phyloP scores from a whole-genome alignment of 768 basidiomycete genomes.

The Solioccasus polychromus region DNA sequence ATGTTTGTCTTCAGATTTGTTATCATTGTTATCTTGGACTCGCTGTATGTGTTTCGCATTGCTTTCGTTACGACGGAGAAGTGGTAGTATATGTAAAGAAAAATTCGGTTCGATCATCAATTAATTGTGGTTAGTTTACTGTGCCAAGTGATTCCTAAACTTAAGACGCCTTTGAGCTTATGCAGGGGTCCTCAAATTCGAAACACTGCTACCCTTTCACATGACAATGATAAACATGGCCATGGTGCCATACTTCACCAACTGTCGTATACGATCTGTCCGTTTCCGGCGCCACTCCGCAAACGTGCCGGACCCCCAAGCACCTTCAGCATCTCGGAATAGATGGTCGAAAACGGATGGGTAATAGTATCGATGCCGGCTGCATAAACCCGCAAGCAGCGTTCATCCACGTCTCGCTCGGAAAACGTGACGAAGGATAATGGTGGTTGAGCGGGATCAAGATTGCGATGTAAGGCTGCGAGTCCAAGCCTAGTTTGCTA shows the following conservation, averaged over 20 bases:
- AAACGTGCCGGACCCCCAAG: neutral
- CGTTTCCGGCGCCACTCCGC: neutral
- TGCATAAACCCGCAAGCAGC: neutral
- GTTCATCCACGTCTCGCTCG: neutral
- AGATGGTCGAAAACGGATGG: neutral
- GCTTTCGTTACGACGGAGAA: too few species aligned
- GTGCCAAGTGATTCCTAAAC: too few species aligned
- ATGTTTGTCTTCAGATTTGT: too few species aligned
- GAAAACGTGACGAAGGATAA: neutral
- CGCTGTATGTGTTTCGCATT: too few species aligned
- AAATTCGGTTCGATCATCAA: too few species aligned
- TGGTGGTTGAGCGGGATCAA: neutral
- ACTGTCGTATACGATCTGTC: neutral
- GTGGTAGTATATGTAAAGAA: too few species aligned
- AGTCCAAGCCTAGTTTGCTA: neutral
- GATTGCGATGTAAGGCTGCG: neutral
- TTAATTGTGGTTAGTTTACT: too few species aligned
- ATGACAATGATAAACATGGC: neutral
- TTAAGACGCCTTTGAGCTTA: too few species aligned
- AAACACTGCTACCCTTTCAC: too few species aligned
- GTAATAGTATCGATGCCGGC: neutral
- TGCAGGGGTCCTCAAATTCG: too few species aligned
- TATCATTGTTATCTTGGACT: too few species aligned
- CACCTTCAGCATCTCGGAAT: neutral
- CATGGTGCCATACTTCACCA: neutral